Evolutionary conservation across 352 stramenopile genomes (phyloP), one percentile per base, ranked within the genome.

Genomic region (Globisporangium camurandrum): DNA sequence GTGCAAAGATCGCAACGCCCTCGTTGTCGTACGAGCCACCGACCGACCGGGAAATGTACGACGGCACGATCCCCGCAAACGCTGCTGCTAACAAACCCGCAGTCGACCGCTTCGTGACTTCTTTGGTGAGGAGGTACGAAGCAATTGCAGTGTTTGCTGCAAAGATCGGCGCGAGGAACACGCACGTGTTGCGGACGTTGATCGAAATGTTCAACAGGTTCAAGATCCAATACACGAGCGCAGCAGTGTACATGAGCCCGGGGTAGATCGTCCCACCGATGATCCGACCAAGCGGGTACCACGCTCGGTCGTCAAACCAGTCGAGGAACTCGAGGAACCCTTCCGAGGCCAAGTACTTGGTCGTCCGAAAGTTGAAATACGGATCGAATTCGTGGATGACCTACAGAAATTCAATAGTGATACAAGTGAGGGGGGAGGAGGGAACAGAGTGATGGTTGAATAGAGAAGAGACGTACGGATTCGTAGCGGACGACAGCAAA

Each of bases 301-400:
- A 97, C 22, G 79, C 72, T 57, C 80, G 92, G 69, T 98, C 89
- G 63, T 99, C 97, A 59, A 98, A 99, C 97, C 97, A 99, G 51
- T 97, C 77, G 42, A 98, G 79, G 71, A 99, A 99, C 62, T 97
- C 91, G 40, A 97, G 77, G 50, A 95, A 90, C n/a, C 96, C 96
- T 51, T 97, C 74, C 19, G 88, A 84, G 16, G 86, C 81, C 37
- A 98, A 69, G 79, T 96, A 97, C 71, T 99, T 98, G 41, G 96
- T 99, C 10, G 95, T 97, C 30, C 96, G 87, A 81, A 94, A 99
- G 70, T 99, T 99, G 70, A 99, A 99, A 64, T 98, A 99, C 28
- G 97, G 84, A 52, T 95, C 81, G 50, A 95, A 95, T 66, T 96
- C 84, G 67, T 95, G 80, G 59, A 94, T 96, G 23, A 96, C 81